phyloP scores from a whole-genome alignment of 139 green algal species.

The Nannochloris sp. region DNA sequence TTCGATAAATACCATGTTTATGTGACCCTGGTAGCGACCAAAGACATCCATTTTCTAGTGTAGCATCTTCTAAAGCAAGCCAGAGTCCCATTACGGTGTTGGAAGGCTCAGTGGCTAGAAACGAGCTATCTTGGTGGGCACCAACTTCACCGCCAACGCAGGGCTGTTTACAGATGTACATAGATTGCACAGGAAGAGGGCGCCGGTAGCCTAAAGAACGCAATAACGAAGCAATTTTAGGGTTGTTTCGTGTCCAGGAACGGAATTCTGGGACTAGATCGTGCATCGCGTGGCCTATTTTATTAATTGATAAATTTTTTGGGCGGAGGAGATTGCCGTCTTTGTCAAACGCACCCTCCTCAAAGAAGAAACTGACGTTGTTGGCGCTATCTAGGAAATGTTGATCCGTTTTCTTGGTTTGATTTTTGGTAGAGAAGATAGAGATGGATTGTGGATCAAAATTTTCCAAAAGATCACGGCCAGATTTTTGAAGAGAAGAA shows the following conservation, averaged over 20 bases:
- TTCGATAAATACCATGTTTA: constrained; percentile 34
- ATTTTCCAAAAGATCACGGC: constrained; percentile 34
- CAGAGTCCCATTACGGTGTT: constrained; percentile 79
- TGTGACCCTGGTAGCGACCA: constrained; percentile 62
- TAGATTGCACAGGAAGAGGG: constrained; percentile 80
- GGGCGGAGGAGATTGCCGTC: constrained; percentile 35
- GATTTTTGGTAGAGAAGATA: constrained; percentile 53
- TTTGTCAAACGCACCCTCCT: constrained; percentile 77
- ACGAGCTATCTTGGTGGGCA: constrained; percentile 84
- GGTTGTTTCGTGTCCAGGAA: constrained; percentile 63
- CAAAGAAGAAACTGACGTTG: constrained; percentile 62
- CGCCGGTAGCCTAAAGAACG: constrained; percentile 57
- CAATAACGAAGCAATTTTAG: constrained; percentile 49
- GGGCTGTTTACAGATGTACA: constrained; percentile 73
- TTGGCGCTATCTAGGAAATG: constrained; percentile 70
- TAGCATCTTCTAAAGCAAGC: constrained; percentile 91
- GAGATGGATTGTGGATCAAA: constrained; percentile 22
- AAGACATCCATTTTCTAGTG: constrained; percentile 86
- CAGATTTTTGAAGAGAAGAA: constrained; percentile 23
- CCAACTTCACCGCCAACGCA: constrained; percentile 86
- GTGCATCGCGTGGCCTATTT: constrained; percentile 89
- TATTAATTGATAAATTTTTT: constrained; percentile 79
- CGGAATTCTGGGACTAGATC: constrained; percentile 88
- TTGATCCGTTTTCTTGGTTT: constrained; percentile 44
- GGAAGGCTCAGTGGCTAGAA: constrained; percentile 86